These are phyloP conservation scores for Penicillium janthinellum DNA, from an alignment of 2,329 filamentous ascomycete species.

Conservation along the genomic window DNA sequence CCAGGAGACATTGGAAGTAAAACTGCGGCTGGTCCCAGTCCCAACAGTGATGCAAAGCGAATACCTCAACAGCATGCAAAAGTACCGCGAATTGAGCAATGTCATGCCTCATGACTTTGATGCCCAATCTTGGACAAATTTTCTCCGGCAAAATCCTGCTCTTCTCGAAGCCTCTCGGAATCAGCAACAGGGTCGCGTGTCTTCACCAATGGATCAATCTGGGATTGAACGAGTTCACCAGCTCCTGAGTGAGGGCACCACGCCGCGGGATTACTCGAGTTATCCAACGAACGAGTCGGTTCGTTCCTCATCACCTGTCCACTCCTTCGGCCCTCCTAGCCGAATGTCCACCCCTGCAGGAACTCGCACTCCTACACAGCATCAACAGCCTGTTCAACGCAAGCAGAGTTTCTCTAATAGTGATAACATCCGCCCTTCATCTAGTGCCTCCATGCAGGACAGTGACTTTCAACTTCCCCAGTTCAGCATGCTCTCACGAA, in stretches of 20 bases:
- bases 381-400: slow-evolving; percentile 31
- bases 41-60: slow-evolving; percentile 64
- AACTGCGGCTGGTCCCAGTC: slow-evolving; percentile 79
- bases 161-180: slow-evolving; percentile 32
- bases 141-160: slow-evolving; percentile 70
- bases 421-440: slow-evolving; percentile 60
- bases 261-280: slow-evolving; percentile 43
- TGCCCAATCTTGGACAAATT: slow-evolving; percentile 74
- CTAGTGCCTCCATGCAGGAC: slow-evolving; percentile 58
- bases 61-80: slow-evolving; percentile 63
- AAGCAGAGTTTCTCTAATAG: slow-evolving; percentile 36
- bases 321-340: slow-evolving; percentile 40
- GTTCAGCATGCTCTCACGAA: slow-evolving; percentile 29
- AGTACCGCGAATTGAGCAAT: slow-evolving; percentile 60
- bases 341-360: slow-evolving; percentile 42
- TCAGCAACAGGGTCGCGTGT: slow-evolving; percentile 28
- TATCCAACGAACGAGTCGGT: slow-evolving; percentile 33
- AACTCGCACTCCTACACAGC: slow-evolving; percentile 24
- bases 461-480: slow-evolving; percentile 32
- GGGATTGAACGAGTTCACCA: slow-evolving; percentile 50
- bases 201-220: slow-evolving; percentile 43
- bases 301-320: slow-evolving; percentile 42
- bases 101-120: slow-evolving; percentile 65
- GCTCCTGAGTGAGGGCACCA: slow-evolving; percentile 48
- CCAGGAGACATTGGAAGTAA: slow-evolving; percentile 90